These are phyloP conservation scores for Aspergillus affinis DNA, from an alignment of 495 filamentous ascomycete genomes.

Conservation along the genomic window DNA sequence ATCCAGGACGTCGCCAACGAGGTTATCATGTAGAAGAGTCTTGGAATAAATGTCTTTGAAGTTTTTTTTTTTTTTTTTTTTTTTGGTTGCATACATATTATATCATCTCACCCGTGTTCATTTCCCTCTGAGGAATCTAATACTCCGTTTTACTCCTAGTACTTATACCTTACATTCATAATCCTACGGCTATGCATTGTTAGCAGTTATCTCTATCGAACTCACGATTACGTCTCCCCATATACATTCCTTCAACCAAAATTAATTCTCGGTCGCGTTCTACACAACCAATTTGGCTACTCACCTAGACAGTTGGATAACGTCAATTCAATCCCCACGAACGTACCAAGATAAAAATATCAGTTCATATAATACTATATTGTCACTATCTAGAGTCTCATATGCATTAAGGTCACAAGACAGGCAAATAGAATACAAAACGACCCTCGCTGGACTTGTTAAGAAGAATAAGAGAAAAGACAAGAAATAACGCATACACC, in stretches of 20 bases:
- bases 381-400: too few species aligned
- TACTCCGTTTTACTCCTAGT: neutral
- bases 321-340: neutral
- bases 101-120: neutral
- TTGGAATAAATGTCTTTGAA: neutral
- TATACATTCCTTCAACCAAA: neutral
- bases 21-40: conserved; percentile 80
- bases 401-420: too few species aligned
- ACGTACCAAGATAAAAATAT: neutral
- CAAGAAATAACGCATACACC: neutral
- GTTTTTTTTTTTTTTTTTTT: too few species aligned
- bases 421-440: neutral
- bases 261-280: neutral
- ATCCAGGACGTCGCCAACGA: conserved; percentile 84
- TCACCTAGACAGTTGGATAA: neutral
- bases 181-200: neutral
- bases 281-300: neutral
- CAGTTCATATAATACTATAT: too few species aligned
- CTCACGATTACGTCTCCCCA: neutral
- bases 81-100: neutral
- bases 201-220: neutral
- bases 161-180: neutral
- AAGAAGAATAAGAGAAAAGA: neutral
- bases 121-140: conserved; percentile 14
- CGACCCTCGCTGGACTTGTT: neutral